Evolutionary conservation across 2,329 filamentous ascomycete species (phyloP).

Genomic region (Thermoascus crustaceus): DNA sequence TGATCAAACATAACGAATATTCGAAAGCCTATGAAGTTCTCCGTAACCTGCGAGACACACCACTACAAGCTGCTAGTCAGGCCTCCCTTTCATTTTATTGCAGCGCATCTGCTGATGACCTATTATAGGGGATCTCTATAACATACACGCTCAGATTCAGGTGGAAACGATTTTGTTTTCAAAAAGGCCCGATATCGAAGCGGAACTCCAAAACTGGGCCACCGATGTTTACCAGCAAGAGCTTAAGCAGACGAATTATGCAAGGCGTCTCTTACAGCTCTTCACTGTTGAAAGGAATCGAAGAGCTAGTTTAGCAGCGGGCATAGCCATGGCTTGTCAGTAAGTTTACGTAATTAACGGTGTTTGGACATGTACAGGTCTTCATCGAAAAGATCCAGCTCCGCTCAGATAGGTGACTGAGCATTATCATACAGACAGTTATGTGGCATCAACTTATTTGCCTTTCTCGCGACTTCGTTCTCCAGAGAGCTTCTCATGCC

Average conservation of each 20-base stretch:
- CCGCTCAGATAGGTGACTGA: no score
- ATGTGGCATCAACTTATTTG: constrained; percentile 14
- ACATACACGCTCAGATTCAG: constrained; percentile 13
- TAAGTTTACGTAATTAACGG: constrained; percentile 2
- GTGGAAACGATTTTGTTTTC: constrained; percentile 7
- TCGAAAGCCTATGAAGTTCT: constrained; percentile 5
- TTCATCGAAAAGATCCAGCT: no score
- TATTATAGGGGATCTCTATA: constrained; percentile 12
- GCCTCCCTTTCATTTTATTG: no score
- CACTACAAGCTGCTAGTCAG: constrained; percentile 12
- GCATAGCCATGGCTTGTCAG: constrained; percentile 9
- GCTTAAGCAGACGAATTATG: constrained; percentile 6
- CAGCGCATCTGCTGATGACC: not conserved
- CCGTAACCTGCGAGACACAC: constrained; percentile 5
- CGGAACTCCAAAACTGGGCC: constrained; percentile 7
- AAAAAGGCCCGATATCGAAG: constrained; percentile 4
- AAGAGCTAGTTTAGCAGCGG: constrained; percentile 10
- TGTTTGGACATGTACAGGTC: no score
- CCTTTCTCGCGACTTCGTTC: constrained; percentile 11
- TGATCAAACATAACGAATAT: constrained; percentile 7
- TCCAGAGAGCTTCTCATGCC: no score
- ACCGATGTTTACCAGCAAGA: constrained; percentile 5
- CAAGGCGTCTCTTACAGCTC: constrained; percentile 9
- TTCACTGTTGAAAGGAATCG: constrained; percentile 10
- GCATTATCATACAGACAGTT: constrained; percentile 8